Base-by-base conservation (phyloP, 371 early-diverging fungal genomes). In the Rhizopus sp. region DNA sequence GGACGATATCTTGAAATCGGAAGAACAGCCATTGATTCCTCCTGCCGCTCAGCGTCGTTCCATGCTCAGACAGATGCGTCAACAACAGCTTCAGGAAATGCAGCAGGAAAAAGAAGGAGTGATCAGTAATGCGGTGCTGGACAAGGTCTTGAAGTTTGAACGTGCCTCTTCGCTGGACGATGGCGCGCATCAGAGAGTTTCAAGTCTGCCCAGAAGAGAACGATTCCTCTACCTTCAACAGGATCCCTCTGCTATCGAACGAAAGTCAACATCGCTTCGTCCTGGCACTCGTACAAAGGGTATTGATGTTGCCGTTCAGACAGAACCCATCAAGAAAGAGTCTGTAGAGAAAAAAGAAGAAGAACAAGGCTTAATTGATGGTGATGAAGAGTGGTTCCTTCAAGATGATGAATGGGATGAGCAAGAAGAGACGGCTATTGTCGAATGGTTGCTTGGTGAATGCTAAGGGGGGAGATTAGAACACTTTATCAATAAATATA, bases 331-430 rank as follows among this genome's bases (percentile, higher is more conserved):
- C 13, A 39, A 17, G 13, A n/a, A 35, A 48, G 50, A 44, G 7
- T 3, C 31, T 40, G 32, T 34, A 10, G 30, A 37, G 3, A 47
- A 34, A 51, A 37, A 39, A 9, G 63, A 58, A 0, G 64, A 65
- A 16, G 70, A 72, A 32, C 61, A 54, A 7, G 77, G 72, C n/a
- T 34, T 68, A 41, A 57, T 72, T n/a, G 72, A 72, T 44, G 70
- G 76, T 10, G 77, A 76, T 23, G 77, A 76, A 59, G 77, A 76
- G 54, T 76, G 77, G 77, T 76, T 76, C 40, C 50, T 76, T 29
- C 68, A 70, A 53, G 75, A 68, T 16, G 69, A 66, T 49, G 73
- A 72, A 42, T 76, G 76, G 76, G 76, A 76, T 38, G 63, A 66
- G 5, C 72, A 76, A 51, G 73, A 70, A 50, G 76, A 76, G 47